Evolutionary conservation across 2,329 filamentous ascomycete genomes (phyloP), one percentile per base, ranked within the genome.

Genomic region (Diaporthe citrichinensis): DNA sequence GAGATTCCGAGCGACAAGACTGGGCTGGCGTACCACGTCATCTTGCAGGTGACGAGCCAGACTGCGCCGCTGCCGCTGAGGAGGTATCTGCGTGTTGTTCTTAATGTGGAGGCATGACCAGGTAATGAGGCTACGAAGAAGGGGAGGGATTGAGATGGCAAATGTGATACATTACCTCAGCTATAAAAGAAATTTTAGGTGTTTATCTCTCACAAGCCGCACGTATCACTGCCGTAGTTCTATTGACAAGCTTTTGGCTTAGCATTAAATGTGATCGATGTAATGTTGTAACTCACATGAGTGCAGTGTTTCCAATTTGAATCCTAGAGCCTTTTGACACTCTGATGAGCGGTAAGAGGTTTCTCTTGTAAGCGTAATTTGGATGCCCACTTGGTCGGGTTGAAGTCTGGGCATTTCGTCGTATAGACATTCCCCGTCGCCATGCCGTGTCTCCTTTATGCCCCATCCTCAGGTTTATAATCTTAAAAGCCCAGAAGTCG

Each of bases 71-170:
- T 62, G 7, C 36, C n/a, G 7, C 7, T 62, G 23, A 28, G 59
- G 36, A 62, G 59, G 7, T 62, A 62, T 39, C 39, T 62, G 36
- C 59, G 59, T 62, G 36, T 62, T 25, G 36, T 62, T 20, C n/a
- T 62, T 28, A 28, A 10, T 28, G 59, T 62, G 15, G 59, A 44
- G n/a, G 2, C n/a, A 44, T 44, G 59, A 44, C 4, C 14, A 6
- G 15, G 39, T 39, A 23, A 25, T 28, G n/a, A 20, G n/a, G 4
- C n/a, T 44, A 4, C 3, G 20, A 36, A 20, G 23, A 6, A 15
- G n/a, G 59, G 14, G 1, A 28, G 15, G 17, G 6, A 20, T 3
- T 12, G 6, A 44, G 12, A 15, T 3, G 3, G n/a, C n/a, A 28
- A 9, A 25, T 15, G 9, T 39, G 4, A 2, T 1, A 20, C 2